These are phyloP conservation scores for Potentilla sterilis DNA, from an alignment of 306 rosid genomes.

Conservation along the genomic window DNA sequence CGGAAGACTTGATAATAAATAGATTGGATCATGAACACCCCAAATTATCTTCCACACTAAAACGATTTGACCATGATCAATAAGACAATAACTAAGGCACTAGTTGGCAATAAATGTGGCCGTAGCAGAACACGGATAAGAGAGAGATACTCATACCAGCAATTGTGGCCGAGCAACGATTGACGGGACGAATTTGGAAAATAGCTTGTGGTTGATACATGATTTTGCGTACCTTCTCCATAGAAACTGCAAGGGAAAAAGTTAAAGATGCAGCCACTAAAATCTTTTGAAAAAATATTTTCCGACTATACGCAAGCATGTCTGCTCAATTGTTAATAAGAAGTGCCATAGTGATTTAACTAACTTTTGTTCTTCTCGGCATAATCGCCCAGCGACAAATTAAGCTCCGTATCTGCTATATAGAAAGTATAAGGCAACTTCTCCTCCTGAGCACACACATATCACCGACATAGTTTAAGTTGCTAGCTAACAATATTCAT, in stretches of 20 bases:
- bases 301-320: too few species aligned
- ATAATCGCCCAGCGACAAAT: constrained; percentile 66
- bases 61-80: neutral
- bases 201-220: constrained; percentile 97
- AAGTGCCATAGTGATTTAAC: too few species aligned
- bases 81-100: neutral
- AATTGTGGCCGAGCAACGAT: constrained; percentile 88
- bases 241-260: constrained; percentile 59
- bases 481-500: neutral
- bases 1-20: too few species aligned
- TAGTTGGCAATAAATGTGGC: neutral
- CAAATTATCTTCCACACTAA: neutral
- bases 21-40: too few species aligned
- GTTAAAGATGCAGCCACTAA: neutral
- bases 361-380: constrained; percentile 75
- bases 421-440: constrained; percentile 84
- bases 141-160: constrained; percentile 55
- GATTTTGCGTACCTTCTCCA: constrained; percentile 83
- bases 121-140: neutral
- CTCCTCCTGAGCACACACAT: constrained; percentile 58
- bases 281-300: too few species aligned
- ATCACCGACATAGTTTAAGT: neutral
- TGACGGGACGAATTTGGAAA: constrained; percentile 78
- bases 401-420: constrained; percentile 74
- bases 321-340: too few species aligned